Conservation (phyloP, 805 yeast genomes). For the Hagleromyces aurorensis region DNA sequence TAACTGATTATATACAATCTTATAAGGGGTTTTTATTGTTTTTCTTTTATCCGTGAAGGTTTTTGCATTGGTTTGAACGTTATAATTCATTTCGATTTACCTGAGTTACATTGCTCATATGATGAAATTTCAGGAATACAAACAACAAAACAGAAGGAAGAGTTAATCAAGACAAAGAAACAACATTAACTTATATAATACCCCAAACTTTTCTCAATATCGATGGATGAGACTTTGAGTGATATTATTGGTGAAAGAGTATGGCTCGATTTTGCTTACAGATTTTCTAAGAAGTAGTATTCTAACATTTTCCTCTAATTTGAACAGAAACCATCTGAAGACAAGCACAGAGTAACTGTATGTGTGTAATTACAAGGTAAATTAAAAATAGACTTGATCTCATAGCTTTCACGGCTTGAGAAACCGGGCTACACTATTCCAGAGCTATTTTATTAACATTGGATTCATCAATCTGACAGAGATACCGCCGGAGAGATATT, state of each 20-base stretch:
- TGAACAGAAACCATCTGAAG: slow-evolving; percentile 8
- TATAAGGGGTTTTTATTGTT: too few species aligned
- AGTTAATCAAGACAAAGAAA: not conserved
- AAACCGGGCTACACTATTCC: too few species aligned
- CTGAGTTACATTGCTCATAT: too few species aligned
- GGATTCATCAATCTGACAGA: slow-evolving; percentile 8
- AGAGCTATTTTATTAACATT: slow-evolving; percentile 2
- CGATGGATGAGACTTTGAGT: slow-evolving; percentile 14
- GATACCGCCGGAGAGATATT: slow-evolving; percentile 30
- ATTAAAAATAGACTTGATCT: too few species aligned
- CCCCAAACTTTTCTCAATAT: slow-evolving; percentile 13
- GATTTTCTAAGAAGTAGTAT: too few species aligned
- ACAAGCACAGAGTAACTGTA: slow-evolving; percentile 15
- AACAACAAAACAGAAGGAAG: not conserved
- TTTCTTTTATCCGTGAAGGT: too few species aligned
- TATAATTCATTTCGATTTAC: not conserved
- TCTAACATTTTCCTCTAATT: too few species aligned
- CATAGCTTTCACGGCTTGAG: too few species aligned
- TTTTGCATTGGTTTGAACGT: not conserved
- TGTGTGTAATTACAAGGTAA: slow-evolving; percentile 6
- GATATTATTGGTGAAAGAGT: slow-evolving; percentile 16
- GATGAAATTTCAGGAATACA: not conserved
- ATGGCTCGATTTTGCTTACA: slow-evolving; percentile 4
- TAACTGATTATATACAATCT: too few species aligned
- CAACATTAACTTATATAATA: too few species aligned